These are phyloP conservation scores for Rhododendron simsii DNA, from an alignment of 148 eudicot species.

Conservation along the genomic window DNA sequence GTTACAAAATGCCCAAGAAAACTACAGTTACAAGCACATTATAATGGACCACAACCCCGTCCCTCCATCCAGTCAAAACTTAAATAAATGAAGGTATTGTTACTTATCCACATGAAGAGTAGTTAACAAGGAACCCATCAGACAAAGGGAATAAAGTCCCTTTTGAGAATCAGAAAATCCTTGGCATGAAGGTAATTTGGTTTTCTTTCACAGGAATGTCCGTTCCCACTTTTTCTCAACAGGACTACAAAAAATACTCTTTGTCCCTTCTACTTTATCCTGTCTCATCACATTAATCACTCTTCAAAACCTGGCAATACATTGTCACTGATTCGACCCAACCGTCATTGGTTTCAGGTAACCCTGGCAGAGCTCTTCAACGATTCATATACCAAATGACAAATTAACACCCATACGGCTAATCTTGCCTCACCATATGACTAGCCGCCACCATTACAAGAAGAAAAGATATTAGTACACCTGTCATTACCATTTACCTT, in stretches of 20 bases:
- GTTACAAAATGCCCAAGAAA: not conserved
- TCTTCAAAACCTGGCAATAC: not conserved
- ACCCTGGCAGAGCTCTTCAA: not conserved
- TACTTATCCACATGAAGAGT: not conserved
- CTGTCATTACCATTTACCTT: not conserved
- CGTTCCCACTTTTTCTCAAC: not conserved
- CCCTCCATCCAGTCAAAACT: not conserved
- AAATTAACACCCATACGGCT: not conserved
- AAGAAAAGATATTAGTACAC: not conserved
- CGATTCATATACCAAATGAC: not conserved
- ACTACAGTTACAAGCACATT: not conserved
- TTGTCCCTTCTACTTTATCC: not conserved
- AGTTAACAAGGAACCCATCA: no score
- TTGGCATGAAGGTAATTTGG: not conserved
- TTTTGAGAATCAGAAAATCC: not conserved
- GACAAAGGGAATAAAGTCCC: not conserved
- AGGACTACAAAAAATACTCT: not conserved
- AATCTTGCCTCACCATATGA: not conserved
- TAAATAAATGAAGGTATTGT: not conserved
- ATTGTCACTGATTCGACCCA: no score
- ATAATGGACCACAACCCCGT: not conserved
- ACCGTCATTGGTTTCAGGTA: not conserved
- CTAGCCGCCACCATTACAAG: not conserved
- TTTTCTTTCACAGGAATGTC: not conserved
- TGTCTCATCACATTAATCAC: not conserved